phyloP scores from a whole-genome alignment of 1,284 basidiomycete species.

The Ceratobasidium papillatum region DNA sequence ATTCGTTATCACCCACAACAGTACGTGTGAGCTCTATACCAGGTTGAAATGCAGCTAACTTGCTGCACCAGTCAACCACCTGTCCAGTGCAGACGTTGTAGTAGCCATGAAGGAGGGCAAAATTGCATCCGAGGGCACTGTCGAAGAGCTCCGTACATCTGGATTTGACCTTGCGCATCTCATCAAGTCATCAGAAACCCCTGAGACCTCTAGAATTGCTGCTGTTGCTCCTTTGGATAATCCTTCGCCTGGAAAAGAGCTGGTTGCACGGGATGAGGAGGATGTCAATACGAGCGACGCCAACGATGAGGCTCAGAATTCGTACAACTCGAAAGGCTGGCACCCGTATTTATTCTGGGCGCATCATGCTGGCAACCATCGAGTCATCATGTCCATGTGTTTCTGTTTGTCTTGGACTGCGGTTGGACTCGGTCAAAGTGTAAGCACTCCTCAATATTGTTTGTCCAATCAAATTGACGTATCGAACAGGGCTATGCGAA shows the following conservation, averaged over 20 bases:
- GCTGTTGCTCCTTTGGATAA: neutral
- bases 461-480: neutral
- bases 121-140: slow-evolving; percentile 36
- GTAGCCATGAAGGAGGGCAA: slow-evolving; percentile 40
- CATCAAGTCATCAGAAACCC: neutral
- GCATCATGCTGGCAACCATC: slow-evolving; percentile 3
- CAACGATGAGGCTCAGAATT: slow-evolving; percentile 37
- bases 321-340: slow-evolving; percentile 31
- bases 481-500: slow-evolving; percentile 41
- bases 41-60: neutral
- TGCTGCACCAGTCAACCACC: slow-evolving; percentile 37
- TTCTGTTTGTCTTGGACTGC: slow-evolving; percentile 15
- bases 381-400: neutral
- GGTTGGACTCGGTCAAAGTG: slow-evolving; percentile 19
- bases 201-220: neutral
- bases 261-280: slow-evolving; percentile 23
- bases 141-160: slow-evolving; percentile 38
- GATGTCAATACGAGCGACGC: slow-evolving; percentile 36
- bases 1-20: slow-evolving; percentile 42
- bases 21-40: neutral
- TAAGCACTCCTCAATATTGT: neutral
- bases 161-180: slow-evolving; percentile 34
- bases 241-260: neutral
- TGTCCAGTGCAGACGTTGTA: slow-evolving; percentile 40
- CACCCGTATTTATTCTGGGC: slow-evolving; percentile 39